These are phyloP conservation scores for Telopea speciosissima DNA, from an alignment of 177 flowering plant species.

Conservation along the genomic window DNA sequence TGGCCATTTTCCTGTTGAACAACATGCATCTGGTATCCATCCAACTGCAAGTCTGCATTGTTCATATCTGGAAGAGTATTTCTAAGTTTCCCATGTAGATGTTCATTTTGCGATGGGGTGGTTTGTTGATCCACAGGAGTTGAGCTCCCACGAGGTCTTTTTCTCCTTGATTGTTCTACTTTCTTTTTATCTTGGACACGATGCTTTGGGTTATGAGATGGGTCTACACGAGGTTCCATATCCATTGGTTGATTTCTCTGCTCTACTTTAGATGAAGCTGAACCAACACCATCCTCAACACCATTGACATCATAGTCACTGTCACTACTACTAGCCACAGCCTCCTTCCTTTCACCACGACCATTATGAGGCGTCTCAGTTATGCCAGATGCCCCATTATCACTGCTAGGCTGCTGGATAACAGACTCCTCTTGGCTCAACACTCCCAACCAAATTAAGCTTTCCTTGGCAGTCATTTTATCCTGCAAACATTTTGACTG, in stretches of 20 bases:
- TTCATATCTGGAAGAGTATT: slow-evolving; percentile 29
- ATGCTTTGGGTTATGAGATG: not conserved
- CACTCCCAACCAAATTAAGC: slow-evolving; percentile 68
- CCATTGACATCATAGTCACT: slow-evolving; percentile 56
- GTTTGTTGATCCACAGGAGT: slow-evolving; percentile 17
- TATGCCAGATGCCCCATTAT: slow-evolving; percentile 43
- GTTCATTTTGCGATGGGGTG: slow-evolving; percentile 10
- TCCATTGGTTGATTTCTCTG: slow-evolving; percentile 30
- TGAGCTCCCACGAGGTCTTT: slow-evolving; percentile 20
- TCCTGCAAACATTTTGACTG: slow-evolving; percentile 73
- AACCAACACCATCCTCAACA: slow-evolving; percentile 30
- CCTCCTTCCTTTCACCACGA: slow-evolving; percentile 33
- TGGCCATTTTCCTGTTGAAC: slow-evolving; percentile 22
- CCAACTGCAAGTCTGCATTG: slow-evolving; percentile 12
- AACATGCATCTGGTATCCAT: slow-evolving; percentile 17
- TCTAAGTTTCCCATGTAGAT: slow-evolving; percentile 16
- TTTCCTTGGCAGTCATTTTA: slow-evolving; percentile 79
- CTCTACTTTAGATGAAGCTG: slow-evolving; percentile 49
- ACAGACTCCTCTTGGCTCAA: slow-evolving; percentile 52
- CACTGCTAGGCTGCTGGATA: slow-evolving; percentile 45
- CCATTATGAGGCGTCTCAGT: slow-evolving; percentile 31
- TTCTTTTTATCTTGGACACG: slow-evolving; percentile 20
- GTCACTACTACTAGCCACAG: slow-evolving; percentile 38
- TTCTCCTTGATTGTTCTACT: slow-evolving; percentile 19
- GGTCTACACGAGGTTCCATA: slow-evolving; percentile 14